Conservation (phyloP, 208 protist genomes). For the Vickermania ingenoplastis region DNA sequence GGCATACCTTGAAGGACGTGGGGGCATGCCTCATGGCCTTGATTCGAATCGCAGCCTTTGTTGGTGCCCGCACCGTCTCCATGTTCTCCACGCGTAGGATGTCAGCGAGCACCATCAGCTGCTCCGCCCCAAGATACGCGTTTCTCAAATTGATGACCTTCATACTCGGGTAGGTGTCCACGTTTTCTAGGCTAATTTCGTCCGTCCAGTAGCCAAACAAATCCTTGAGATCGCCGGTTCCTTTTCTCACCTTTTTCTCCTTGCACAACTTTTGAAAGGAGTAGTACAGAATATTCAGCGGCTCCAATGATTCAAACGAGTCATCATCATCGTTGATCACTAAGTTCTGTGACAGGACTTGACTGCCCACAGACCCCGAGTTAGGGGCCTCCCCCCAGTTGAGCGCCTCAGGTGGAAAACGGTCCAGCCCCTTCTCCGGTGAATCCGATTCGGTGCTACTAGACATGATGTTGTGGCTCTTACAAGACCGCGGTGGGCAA, state of each 20-base stretch:
- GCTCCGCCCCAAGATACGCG: slow-evolving; percentile 17
- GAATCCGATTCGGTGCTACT: neutral
- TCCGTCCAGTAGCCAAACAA: neutral
- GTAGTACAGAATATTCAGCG: neutral
- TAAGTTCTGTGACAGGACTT: neutral
- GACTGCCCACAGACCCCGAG: neutral
- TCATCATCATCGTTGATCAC: neutral
- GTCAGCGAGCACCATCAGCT: slow-evolving; percentile 23
- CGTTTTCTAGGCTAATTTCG: neutral
- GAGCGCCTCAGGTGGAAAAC: neutral
- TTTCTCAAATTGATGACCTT: slow-evolving; percentile 14
- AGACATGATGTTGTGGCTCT: too few relatives aligned
- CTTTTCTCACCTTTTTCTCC: neutral
- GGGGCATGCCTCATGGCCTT: slow-evolving; percentile 1
- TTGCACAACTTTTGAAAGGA: neutral
- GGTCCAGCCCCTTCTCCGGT: neutral
- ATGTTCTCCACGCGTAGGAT: slow-evolving; percentile 15
- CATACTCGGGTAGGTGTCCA: neutral
- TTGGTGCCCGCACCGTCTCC: neutral
- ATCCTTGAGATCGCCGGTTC: neutral
- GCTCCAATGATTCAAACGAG: neutral
- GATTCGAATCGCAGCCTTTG: neutral
- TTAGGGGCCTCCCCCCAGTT: neutral
- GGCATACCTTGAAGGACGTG: neutral
- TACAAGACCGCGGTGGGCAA: too few relatives aligned